A percentile compares a stretch with the other conserved stretches of the same genome.
Conservation (phyloP, 805 yeast species). For the Crinitomyces ghanaensis region DNA sequence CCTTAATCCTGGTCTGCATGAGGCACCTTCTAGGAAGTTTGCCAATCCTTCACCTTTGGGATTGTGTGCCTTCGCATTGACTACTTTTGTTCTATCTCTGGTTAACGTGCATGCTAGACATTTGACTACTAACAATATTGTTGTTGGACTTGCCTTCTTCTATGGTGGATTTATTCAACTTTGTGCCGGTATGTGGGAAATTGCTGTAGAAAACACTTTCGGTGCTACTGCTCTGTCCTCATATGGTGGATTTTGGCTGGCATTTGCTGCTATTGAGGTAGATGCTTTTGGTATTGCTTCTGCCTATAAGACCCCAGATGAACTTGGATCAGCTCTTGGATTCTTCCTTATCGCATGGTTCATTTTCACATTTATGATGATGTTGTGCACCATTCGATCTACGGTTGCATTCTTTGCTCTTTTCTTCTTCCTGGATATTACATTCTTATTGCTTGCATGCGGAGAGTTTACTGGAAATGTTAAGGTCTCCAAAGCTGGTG, state of each 20-base stretch:
- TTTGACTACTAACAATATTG: slow-evolving; percentile 39
- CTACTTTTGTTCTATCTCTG: slow-evolving; percentile 50
- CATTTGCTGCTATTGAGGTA: slow-evolving; percentile 48
- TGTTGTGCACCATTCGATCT: slow-evolving; percentile 47
- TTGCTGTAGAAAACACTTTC: slow-evolving; percentile 52
- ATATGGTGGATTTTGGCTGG: slow-evolving; percentile 62
- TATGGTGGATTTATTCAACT: slow-evolving; percentile 55
- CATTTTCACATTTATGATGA: slow-evolving; percentile 44
- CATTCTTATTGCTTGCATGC: slow-evolving; percentile 42
- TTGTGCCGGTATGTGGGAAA: slow-evolving; percentile 57
- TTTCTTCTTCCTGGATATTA: slow-evolving; percentile 41
- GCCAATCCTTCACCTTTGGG: slow-evolving; percentile 63
- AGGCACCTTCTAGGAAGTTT: slow-evolving; percentile 46
- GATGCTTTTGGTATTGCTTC: slow-evolving; percentile 47
- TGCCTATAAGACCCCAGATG: slow-evolving; percentile 36
- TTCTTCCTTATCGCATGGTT: slow-evolving; percentile 54
- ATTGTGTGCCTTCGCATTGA: slow-evolving; percentile 47
- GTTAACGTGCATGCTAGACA: slow-evolving; percentile 45
- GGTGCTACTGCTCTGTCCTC: slow-evolving; percentile 54
- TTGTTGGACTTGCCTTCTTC: slow-evolving; percentile 46
- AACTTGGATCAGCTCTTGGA: slow-evolving; percentile 40
- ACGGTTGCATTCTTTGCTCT: slow-evolving; percentile 52
- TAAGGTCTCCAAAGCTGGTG: slow-evolving; percentile 44
- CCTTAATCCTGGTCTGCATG: slow-evolving; percentile 54
- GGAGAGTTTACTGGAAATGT: slow-evolving; percentile 12